Evolutionary conservation across 1,139 yeast species (phyloP), one percentile per base, ranked within the genome.

Genomic region (Pichia sp.): DNA sequence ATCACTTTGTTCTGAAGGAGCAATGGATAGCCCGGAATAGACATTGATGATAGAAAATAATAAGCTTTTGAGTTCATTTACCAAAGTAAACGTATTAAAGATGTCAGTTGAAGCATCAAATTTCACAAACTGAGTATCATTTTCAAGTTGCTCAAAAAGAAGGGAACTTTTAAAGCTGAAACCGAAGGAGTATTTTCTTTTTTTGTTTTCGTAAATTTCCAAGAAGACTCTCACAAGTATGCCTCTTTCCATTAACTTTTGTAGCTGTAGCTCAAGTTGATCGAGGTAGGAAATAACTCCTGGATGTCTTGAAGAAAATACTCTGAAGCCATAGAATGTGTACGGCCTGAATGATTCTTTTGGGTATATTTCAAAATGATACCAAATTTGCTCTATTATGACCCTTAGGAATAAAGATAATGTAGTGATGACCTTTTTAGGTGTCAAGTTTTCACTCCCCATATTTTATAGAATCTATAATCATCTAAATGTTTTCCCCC

Each of bases 331-430:
- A 59, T 79, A 78, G 6, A 80, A 71, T 38, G 67, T 70, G 15
- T 63, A 58, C 29, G 62, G 61, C 44, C 70, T 74, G 61, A 73
- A 81, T 0, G 78, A 70, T 53, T 72, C 73, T 2, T 57, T 61
- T 1, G 79, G 78, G 60, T 81, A 81, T 1, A 80, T 62, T 2
- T 67, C 63, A 55, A 79, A 74, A 57, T 76, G 68, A 62, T 75
- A 79, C 54, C 80, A 65, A 4, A 79, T 70, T 56, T 78, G 81
- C 56, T 78, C 75, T 19, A 78, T 53, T 3, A 23, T 40, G 3
- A 49, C 58, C n/a, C 57, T 38, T 4, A 55, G 34, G 40, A 54
- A 52, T 8, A 44, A 45, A 7, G 45, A 31, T 3, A 54, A 16
- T 5, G 32, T 43, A 26, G 50, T 40, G 4, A 51, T 32, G 3